These are phyloP conservation scores for Clavispora santaluciae DNA, from an alignment of 805 yeast species.

Conservation along the genomic window DNA sequence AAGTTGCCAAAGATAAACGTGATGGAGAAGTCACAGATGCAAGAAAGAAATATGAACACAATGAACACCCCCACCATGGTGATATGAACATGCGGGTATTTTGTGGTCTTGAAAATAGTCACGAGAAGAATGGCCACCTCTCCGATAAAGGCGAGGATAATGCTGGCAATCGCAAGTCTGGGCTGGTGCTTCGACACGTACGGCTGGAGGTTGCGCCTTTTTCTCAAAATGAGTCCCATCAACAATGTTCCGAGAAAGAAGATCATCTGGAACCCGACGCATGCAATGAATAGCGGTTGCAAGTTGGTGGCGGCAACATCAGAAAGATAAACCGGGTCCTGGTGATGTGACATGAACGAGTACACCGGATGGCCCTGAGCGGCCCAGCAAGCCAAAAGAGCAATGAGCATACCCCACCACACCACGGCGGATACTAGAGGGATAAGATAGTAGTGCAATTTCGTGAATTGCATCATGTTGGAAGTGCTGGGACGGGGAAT, in stretches of 20 bases:
- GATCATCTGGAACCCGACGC: conserved; percentile 73
- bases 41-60: conserved; percentile 53
- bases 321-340: conserved; percentile 65
- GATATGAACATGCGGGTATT: conserved; percentile 54
- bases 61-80: conserved; percentile 73
- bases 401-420: conserved; percentile 91
- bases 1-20: conserved; percentile 36
- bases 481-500: conserved; percentile 3
- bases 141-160: conserved; percentile 49
- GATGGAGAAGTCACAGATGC: conserved; percentile 33
- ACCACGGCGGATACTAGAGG: conserved; percentile 64
- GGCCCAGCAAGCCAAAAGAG: conserved; percentile 75
- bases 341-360: conserved; percentile 43
- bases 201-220: conserved; percentile 51
- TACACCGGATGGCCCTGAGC: conserved; percentile 74
- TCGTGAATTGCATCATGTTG: conserved; percentile 27
- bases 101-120: conserved; percentile 63
- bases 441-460: conserved; percentile 48
- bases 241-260: conserved; percentile 61
- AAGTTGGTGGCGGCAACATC: conserved; percentile 85
- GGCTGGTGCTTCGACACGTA: conserved; percentile 42
- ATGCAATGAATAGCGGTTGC: conserved; percentile 77
- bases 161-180: conserved; percentile 36
- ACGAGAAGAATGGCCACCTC: conserved; percentile 72
- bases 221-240: conserved; percentile 60